Evolutionary conservation across 2,329 filamentous ascomycete species (phyloP), one percentile per base, ranked within the genome.

Genomic region (Aureobasidium pullulans): DNA sequence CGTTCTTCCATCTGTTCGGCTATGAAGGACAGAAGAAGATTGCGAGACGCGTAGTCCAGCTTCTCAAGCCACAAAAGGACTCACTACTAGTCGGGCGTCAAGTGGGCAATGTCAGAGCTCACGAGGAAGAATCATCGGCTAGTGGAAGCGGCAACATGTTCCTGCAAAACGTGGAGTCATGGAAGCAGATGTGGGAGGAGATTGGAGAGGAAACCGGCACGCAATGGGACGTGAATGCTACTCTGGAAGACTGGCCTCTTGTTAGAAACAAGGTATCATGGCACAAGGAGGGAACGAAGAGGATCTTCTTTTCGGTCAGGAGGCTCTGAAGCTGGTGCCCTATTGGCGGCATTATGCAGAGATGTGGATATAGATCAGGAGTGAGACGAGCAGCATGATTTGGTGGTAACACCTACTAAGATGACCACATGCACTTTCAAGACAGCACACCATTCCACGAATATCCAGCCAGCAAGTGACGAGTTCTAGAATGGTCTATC

Each of bases 1-100:
- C 72, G 0, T 75, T 79, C 65, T 72, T 79, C 44, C 77, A 79
- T 54, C 66, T 78, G 7, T 79, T 77, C 62, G 67, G 69, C 34
- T 74, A 67, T 64, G 71, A 75, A 1, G 66, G 67, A 8, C 76
- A 79, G 61, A 61, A 74, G 10, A 64, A 69, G 47, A 68, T 70
- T n/a, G 69, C 69, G 11, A 70, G 71, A 57, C 64, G 65, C 5
- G 62, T 72, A 0, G 63, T 72, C 11, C 57, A 64, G 29, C 59
- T 77, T 15, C 49, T 76, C 56, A 73, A 68, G 57, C 65, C 66
- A 53, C 64, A 66, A 40, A 61, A 68, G 37, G 72, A 69, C 15
- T 68, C 68, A 10, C 57, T 78, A 29, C 60, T 77, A 4, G 62
- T 77, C 46, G 76, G 76, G 15, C 64, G 73, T 16, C 73, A 76